Evolutionary conservation across 306 rosid genomes (phyloP).

Genomic region (barrel medic (Medicago truncatula)): DNA sequence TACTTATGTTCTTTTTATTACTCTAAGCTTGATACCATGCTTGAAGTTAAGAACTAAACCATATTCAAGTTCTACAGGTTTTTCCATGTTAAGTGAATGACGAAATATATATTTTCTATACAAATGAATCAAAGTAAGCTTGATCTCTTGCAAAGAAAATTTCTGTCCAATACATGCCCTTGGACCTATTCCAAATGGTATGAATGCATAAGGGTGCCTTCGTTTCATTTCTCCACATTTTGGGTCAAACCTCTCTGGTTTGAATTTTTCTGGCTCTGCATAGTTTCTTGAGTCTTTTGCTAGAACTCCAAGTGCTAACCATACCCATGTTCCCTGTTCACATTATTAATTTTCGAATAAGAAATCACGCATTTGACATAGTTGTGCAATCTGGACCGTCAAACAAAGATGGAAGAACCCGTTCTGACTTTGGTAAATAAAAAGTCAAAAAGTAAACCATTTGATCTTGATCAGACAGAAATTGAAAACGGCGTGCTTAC

Average conservation of each 20-base stretch:
- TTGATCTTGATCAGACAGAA: background rate
- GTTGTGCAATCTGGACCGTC: background rate
- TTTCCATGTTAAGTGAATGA: slow-evolving; percentile 77
- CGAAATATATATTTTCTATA: slow-evolving; percentile 74
- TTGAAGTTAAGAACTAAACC: slow-evolving; percentile 90
- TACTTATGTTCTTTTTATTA: slow-evolving; percentile 55
- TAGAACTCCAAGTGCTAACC: slow-evolving; percentile 93
- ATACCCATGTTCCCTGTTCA: slow-evolving; percentile 95
- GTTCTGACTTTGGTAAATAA: background rate
- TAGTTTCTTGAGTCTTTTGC: slow-evolving; percentile 86
- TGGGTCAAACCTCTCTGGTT: slow-evolving; percentile 91
- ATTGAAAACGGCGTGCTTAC: no score
- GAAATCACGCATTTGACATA: background rate
- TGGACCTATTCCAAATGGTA: slow-evolving; percentile 96
- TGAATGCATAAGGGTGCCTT: slow-evolving; percentile 86
- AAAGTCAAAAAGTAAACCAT: background rate
- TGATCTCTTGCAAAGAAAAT: slow-evolving; percentile 78
- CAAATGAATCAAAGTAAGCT: slow-evolving; percentile 81
- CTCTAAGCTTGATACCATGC: slow-evolving; percentile 80
- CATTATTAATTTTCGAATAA: no score
- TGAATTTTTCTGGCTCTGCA: slow-evolving; percentile 91
- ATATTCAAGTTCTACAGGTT: slow-evolving; percentile 76
- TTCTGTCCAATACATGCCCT: slow-evolving; percentile 90
- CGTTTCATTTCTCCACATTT: slow-evolving; percentile 71
- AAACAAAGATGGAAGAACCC: background rate